phyloP scores from a whole-genome alignment of 805 yeast species.

The Tanozyma kutaoensis region DNA sequence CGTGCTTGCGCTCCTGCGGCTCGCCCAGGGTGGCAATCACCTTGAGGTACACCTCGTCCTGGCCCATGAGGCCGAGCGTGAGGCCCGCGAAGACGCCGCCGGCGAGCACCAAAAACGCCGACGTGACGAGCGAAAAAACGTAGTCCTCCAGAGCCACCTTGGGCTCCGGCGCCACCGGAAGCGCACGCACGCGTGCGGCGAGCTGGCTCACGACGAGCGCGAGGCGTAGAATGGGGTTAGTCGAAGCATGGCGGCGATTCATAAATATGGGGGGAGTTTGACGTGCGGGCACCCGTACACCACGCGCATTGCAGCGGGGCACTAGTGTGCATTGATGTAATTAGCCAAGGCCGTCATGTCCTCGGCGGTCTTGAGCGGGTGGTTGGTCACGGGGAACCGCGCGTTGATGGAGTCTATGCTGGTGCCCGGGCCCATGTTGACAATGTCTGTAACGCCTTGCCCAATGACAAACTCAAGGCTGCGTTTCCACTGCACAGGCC shows the following conservation, averaged over 20 bases:
- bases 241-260: too few relatives aligned
- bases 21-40: conserved; percentile 89
- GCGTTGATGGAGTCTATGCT: conserved; percentile 13
- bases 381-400: too few relatives aligned
- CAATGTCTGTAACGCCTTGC: conserved; percentile 7
- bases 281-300: too few relatives aligned
- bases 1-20: conserved; percentile 48
- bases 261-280: too few relatives aligned
- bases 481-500: conserved; percentile 31
- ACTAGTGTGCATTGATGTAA: not conserved
- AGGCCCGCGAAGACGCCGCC: conserved; percentile 92
- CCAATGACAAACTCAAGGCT: conserved; percentile 14
- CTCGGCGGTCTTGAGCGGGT: not conserved
- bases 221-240: too few relatives aligned
- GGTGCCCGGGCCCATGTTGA: conserved; percentile 27
- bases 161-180: too few relatives aligned
- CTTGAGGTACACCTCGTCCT: conserved; percentile 87
- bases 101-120: conserved; percentile 49
- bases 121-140: conserved; percentile 37
- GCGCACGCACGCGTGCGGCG: too few relatives aligned
- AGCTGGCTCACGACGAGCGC: too few relatives aligned
- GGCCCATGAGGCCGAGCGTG: conserved; percentile 96
- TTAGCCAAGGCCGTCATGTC: not conserved
- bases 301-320: too few relatives aligned
- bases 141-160: too few relatives aligned